These are phyloP conservation scores for Yamadazyma insecticola DNA, from an alignment of 805 yeast genomes.

Conservation along the genomic window DNA sequence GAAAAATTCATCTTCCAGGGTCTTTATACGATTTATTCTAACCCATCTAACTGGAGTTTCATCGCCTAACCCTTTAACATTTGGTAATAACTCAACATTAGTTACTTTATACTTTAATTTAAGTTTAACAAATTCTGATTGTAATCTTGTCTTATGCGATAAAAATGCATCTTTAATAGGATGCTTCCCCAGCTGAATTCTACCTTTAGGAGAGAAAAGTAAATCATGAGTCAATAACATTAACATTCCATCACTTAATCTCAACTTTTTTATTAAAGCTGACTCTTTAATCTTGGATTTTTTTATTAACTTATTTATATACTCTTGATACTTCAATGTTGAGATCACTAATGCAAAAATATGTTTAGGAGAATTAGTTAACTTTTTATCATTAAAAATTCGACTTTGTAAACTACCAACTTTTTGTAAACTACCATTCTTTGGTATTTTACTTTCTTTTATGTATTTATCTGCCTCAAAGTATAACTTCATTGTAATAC, in stretches of 20 bases:
- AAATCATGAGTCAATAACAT: slow-evolving; percentile 76
- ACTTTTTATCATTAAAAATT: slow-evolving; percentile 29
- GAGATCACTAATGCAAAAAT: slow-evolving; percentile 79
- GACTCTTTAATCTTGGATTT: slow-evolving; percentile 58
- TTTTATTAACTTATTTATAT: slow-evolving; percentile 57
- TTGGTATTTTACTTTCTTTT: too few species aligned
- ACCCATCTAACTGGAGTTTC: slow-evolving; percentile 80
- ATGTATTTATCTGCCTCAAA: slow-evolving; percentile 40
- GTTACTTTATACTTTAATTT: slow-evolving; percentile 68
- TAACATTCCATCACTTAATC: slow-evolving; percentile 50
- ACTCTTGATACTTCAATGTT: slow-evolving; percentile 66
- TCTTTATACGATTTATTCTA: slow-evolving; percentile 62
- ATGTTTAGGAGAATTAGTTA: slow-evolving; percentile 67
- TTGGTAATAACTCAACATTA: slow-evolving; percentile 43
- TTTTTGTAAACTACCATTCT: slow-evolving; percentile 13
- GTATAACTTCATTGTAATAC: slow-evolving; percentile 43
- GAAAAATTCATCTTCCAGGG: slow-evolving; percentile 34
- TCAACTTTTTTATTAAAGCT: slow-evolving; percentile 40
- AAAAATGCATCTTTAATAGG: slow-evolving; percentile 79
- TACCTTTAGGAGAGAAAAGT: slow-evolving; percentile 65
- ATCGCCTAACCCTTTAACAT: slow-evolving; percentile 31
- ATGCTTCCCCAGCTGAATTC: slow-evolving; percentile 87
- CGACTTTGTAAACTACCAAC: slow-evolving; percentile 32
- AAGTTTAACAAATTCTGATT: slow-evolving; percentile 75
- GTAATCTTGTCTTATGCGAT: slow-evolving; percentile 72